phyloP scores from a whole-genome alignment of 2,329 filamentous ascomycete genomes.

The Coniochaeta ligniaria region DNA sequence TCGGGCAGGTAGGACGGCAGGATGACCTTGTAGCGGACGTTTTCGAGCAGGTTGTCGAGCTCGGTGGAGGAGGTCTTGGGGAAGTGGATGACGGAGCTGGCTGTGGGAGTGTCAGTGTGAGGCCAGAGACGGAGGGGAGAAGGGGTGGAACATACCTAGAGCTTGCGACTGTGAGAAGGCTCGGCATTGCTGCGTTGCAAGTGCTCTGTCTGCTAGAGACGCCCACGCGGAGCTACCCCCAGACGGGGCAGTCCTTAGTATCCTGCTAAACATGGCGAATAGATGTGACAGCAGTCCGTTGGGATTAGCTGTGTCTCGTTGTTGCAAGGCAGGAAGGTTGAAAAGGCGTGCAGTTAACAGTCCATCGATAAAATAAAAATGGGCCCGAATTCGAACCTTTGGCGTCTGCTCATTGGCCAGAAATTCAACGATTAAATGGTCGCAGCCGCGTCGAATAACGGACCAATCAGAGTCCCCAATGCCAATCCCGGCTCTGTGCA shows the following conservation, averaged over 20 bases:
- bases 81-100: slow-evolving; percentile 34
- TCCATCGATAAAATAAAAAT: not conserved
- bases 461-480: slow-evolving; percentile 27
- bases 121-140: not conserved
- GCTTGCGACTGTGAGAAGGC: not conserved
- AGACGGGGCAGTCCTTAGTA: not conserved
- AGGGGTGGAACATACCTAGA: not conserved
- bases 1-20: slow-evolving; percentile 51
- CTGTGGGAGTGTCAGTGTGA: slow-evolving; percentile 1
- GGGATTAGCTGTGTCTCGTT: not conserved
- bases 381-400: not conserved
- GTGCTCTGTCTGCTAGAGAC: not conserved
- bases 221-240: not conserved
- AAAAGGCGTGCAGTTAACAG: not conserved
- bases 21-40: slow-evolving; percentile 52
- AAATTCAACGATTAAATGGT: not conserved
- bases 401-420: not conserved
- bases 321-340: not conserved
- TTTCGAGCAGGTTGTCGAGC: slow-evolving; percentile 44
- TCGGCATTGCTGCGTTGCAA: not conserved
- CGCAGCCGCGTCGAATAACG: not conserved
- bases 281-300: not conserved
- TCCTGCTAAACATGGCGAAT: not conserved
- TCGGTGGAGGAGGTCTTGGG: slow-evolving; percentile 41
- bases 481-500: not conserved